Percentiles rank a stretch among this genome's conserved stretches.
phyloP scores from a whole-genome alignment of 2,329 filamentous ascomycete species.

The Pseudogymnoascus sp. region DNA sequence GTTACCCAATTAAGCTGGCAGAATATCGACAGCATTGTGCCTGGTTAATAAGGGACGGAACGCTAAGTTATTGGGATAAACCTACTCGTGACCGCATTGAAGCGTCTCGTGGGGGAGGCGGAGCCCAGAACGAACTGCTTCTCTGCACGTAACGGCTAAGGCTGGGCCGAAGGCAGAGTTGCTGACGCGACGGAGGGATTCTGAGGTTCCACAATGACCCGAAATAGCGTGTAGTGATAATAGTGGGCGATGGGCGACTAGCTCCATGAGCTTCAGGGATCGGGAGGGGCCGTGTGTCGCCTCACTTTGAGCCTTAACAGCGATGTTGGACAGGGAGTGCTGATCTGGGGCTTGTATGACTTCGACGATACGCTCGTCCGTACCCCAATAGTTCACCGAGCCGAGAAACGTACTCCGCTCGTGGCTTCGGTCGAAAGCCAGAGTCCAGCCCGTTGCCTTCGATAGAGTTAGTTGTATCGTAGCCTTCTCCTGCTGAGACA shows the following conservation, averaged over 20 bases:
- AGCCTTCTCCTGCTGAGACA: not conserved
- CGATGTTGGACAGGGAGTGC: not conserved
- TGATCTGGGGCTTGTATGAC: not conserved
- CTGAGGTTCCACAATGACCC: not conserved
- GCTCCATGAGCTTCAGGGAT: slow-evolving; percentile 2
- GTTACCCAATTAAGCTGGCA: not conserved
- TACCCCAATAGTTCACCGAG: not conserved
- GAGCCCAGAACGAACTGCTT: not conserved
- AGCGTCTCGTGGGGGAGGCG: not conserved
- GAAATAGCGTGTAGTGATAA: not conserved
- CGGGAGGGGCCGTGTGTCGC: slow-evolving; percentile 6
- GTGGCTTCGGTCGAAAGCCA: not conserved
- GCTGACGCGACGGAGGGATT: not conserved
- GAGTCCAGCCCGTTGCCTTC: not conserved
- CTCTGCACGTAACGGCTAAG: not conserved
- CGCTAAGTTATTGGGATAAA: not conserved
- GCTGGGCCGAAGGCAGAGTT: not conserved
- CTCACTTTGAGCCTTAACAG: slow-evolving; percentile 1
- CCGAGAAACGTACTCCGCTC: not conserved
- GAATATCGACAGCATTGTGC: not conserved
- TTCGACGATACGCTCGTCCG: not conserved
- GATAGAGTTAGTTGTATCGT: not conserved
- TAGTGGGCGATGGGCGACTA: not conserved
- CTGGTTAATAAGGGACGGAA: not conserved
- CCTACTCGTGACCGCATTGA: not conserved